Base-by-base conservation (phyloP, 1,284 basidiomycete genomes). In the Pseudomicrostroma phylloplanum region DNA sequence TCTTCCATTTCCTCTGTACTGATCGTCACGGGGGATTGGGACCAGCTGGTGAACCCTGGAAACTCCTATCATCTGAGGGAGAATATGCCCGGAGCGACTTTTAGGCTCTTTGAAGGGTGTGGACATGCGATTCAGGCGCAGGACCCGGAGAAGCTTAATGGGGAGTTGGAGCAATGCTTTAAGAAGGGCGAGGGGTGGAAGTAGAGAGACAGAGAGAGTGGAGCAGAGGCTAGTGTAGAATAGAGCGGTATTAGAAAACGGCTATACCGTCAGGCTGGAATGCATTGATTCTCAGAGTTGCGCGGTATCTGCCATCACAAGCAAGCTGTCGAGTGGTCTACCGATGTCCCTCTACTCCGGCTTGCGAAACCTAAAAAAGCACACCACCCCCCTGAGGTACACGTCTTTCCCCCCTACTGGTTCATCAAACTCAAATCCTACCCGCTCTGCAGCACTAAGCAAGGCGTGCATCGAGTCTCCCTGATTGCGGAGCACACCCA, bases 1-100 rank as follows among this genome's bases (percentile, higher is more conserved):
- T 73, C 77, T 0, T 80, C 80, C 2, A 83, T 92, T 15, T 83
- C 85, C 11, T 85, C 69, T 43, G 83, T 91, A 2, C 67, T 83
- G 13, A 87, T 92, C 65, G 72, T 91, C 17, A 89, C 86, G 0
- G 91, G 90, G 1, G 87, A 90, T 68, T 79, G 85, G 1, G 91
- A 93, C 74, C 70, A 85, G 55, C 80, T 92, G 1, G 84, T 93
- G 25, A 72, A 82, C 17, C 83, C 86, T 0, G 69, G 72, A 1
- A 85, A 88, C 66, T 88, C 87, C 25, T 68, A 80, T 6, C 81
- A 84, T 39, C 76, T 93, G 48, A 85, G 86, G 69, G 70, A 80
- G n/a, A 72, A 82, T 43, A 87, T 92, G 85, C 83, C 85, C 0
- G 84, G 85, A 60, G 88, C 87, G 0, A 87, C 91, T 75, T 82